Evolutionary conservation across 768 basidiomycete species (phyloP).

Genomic region (Podaxis sp.): DNA sequence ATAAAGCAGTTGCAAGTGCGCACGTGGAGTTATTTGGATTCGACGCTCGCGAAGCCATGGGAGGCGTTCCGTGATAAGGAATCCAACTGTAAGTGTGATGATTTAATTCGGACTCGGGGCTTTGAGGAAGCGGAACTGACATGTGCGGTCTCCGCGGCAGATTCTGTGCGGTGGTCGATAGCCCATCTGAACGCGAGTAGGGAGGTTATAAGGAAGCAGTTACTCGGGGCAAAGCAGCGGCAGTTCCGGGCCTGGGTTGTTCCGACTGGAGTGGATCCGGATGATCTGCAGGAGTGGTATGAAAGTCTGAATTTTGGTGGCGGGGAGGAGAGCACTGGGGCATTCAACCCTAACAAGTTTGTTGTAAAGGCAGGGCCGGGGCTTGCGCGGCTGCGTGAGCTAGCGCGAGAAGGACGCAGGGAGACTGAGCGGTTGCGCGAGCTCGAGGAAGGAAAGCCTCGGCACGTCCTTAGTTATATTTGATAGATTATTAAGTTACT

Average conservation of each 20-base stretch:
- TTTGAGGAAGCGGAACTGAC: neutral
- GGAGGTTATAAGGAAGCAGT: constrained; percentile 34
- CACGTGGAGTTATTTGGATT: constrained; percentile 38
- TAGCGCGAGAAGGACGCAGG: constrained; percentile 47
- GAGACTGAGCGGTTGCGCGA: constrained; percentile 36
- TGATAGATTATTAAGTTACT: neutral
- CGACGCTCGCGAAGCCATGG: neutral
- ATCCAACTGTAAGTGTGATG: constrained; percentile 1
- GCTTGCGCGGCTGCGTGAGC: constrained; percentile 41
- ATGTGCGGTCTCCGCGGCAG: constrained; percentile 32
- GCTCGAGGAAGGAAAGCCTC: constrained; percentile 42
- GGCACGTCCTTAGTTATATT: constrained; percentile 39
- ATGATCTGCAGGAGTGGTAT: constrained; percentile 48
- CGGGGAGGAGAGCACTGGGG: constrained; percentile 27
- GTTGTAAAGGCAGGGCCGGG: constrained; percentile 26
- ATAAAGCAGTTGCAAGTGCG: constrained; percentile 50
- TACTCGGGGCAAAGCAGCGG: constrained; percentile 36
- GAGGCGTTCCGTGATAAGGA: neutral
- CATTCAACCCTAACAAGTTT: constrained; percentile 34
- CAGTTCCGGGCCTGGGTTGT: constrained; percentile 47
- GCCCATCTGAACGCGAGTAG: constrained; percentile 33
- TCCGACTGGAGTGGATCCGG: constrained; percentile 46
- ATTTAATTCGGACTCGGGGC: neutral
- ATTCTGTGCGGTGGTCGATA: constrained; percentile 63
- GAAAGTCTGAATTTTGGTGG: constrained; percentile 42